Percentiles rank a stretch among this genome's conserved stretches.
These are phyloP conservation scores for Hygrophorus russula DNA, from an alignment of 768 basidiomycete genomes.

Conservation along the genomic window DNA sequence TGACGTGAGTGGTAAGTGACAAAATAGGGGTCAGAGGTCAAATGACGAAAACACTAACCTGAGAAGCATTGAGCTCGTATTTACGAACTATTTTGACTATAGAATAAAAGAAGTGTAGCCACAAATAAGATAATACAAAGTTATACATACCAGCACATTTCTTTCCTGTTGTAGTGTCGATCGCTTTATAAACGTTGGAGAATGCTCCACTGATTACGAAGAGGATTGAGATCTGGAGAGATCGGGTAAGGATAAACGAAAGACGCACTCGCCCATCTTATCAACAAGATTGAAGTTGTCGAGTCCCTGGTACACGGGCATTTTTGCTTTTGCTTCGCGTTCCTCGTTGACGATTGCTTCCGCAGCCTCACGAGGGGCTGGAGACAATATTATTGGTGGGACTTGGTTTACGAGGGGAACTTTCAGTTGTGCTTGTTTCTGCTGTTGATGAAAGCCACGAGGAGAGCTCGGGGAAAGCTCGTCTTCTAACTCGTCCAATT, in stretches of 20 bases:
- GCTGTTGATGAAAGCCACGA: slow-evolving; percentile 19
- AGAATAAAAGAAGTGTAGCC: slow-evolving; percentile 12
- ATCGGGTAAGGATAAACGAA: slow-evolving; percentile 7
- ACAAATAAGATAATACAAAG: slow-evolving; percentile 6
- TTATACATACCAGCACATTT: slow-evolving; percentile 67
- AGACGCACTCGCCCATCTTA: slow-evolving; percentile 89
- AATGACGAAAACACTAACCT: slow-evolving; percentile 48
- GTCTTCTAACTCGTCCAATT: slow-evolving; percentile 8
- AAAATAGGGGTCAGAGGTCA: slow-evolving; percentile 14
- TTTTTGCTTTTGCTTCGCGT: slow-evolving; percentile 55
- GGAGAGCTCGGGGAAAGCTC: slow-evolving; percentile 8
- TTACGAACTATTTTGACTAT: slow-evolving; percentile 92
- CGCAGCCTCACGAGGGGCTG: slow-evolving; percentile 31
- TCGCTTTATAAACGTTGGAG: slow-evolving; percentile 95
- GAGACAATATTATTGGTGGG: slow-evolving; percentile 7
- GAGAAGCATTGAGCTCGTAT: slow-evolving; percentile 79
- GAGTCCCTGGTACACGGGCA: slow-evolving; percentile 82
- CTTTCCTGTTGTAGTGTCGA: slow-evolving; percentile 61
- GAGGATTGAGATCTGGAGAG: slow-evolving; percentile 11
- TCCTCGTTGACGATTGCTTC: slow-evolving; percentile 71
- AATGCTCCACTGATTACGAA: slow-evolving; percentile 67
- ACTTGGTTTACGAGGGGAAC: slow-evolving; percentile 9
- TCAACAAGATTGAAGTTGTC: slow-evolving; percentile 67
- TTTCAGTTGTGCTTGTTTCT: slow-evolving; percentile 13
- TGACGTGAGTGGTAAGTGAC: slow-evolving; percentile 13